Evolutionary conservation across 73 alveolate genomes (phyloP).

Genomic region (Tetrahymena thermophila): DNA sequence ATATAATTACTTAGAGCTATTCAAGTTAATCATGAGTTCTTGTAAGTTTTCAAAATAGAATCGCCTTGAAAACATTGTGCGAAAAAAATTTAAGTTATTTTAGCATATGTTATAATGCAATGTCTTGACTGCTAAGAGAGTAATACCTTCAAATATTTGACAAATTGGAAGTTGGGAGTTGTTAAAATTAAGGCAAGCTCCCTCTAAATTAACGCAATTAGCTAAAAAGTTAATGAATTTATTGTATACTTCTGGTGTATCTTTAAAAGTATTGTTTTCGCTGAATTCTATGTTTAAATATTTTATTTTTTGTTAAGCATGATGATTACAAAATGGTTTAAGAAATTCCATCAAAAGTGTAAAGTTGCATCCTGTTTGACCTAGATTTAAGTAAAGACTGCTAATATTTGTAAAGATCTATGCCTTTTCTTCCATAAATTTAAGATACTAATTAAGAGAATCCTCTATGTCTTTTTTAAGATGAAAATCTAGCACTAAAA

Average conservation of each 20-base stretch:
- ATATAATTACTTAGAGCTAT: background rate
- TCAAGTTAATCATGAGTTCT: background rate
- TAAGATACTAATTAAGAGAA: background rate
- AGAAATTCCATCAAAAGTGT: background rate
- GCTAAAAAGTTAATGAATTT: background rate
- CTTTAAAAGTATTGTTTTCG: background rate
- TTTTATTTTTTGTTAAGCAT: background rate
- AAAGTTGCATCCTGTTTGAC: background rate
- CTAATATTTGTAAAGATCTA: background rate
- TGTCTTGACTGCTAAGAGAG: background rate
- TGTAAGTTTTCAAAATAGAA: background rate
- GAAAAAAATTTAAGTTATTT: background rate
- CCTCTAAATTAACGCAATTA: background rate
- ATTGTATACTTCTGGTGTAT: background rate
- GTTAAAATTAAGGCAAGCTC: background rate
- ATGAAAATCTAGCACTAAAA: background rate
- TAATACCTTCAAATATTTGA: background rate
- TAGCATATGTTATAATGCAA: background rate
- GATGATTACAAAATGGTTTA: background rate
- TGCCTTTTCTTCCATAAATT: background rate
- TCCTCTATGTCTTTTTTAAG: background rate
- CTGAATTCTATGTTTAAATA: background rate
- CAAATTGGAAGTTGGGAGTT: background rate
- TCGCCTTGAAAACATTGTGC: conserved; percentile 3
- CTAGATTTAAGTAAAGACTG: background rate